Evolutionary conservation across 2,329 filamentous ascomycete genomes (phyloP), one percentile per base, ranked within the genome.

Genomic region (Bertia moriformis): DNA sequence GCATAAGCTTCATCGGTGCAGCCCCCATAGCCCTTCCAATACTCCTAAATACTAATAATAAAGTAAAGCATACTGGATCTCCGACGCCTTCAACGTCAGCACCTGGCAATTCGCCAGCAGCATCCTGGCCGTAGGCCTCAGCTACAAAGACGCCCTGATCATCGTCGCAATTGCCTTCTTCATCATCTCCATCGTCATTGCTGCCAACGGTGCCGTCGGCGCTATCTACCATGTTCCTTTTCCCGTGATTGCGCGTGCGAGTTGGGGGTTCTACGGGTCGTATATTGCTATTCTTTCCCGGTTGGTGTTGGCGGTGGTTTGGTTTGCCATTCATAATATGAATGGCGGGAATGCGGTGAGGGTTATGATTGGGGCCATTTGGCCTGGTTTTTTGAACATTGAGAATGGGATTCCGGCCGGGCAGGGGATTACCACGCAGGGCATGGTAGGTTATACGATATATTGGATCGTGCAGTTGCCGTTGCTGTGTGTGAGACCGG

Each of bases 311-410:
- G 64, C 63, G 18, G 61, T 67, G 49, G 66, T 69, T 48, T 69
- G 66, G 79, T 73, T 80, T 39, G 73, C 75, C 0, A 78, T 82
- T 37, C 74, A 81, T 46, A 73, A 70, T 30, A 72, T 73, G 43
- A 78, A 77, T 44, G 76, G 77, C 0, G 73, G 68, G 0, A 69
- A 71, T 37, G 58, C 55, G 46, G 54, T 63, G 20, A 60, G 57
- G 1, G 54, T 60, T 41, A 63, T 68, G 48, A 49, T 67, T 19
- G 53, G 50, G 3, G 58, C 63, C 10, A 61, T 65, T 39, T 76
- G 71, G 67, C 73, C 73, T 0, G 67, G 63, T 7, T 78, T 72
- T 45, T 52, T 62, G 1, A 57, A 59, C 1, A 58, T 76, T 10
- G 59, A 62, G 1, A 78, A 78, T 45, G 54, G 59, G 18, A 61